These are phyloP conservation scores for Lagenidium sp. DNA, from an alignment of 352 stramenopile genomes.

Conservation along the genomic window DNA sequence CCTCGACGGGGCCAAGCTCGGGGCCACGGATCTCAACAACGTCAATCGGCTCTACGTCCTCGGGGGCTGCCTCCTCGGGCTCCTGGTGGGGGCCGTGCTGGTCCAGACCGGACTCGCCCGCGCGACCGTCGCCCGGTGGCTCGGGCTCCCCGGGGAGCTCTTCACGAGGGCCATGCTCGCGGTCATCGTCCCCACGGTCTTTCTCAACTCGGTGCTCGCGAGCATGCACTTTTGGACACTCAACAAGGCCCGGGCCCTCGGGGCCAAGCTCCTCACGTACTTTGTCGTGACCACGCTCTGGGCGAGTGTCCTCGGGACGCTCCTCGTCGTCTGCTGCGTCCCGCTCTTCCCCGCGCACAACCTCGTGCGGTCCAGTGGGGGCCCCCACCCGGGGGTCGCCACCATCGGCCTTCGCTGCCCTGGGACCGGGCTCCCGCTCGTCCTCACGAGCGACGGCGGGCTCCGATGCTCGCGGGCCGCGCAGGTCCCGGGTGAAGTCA, in stretches of 20 bases:
- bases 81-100: constrained; percentile 16
- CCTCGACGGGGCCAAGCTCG: constrained; percentile 6
- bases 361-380: constrained; percentile 5
- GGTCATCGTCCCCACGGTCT: constrained; percentile 25
- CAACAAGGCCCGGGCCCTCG: constrained; percentile 25
- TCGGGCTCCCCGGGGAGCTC: constrained; percentile 23
- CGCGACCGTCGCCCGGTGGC: constrained; percentile 5
- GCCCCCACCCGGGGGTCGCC: constrained; percentile 5
- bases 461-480: constrained; percentile 9
- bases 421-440: constrained; percentile 10
- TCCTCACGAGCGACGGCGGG: constrained; percentile 23
- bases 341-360: constrained; percentile 17
- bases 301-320: constrained; percentile 32
- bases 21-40: constrained; percentile 13
- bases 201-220: constrained; percentile 31
- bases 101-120: constrained; percentile 11
- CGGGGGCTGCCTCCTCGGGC: constrained; percentile 5
- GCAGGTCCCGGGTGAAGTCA: no score
- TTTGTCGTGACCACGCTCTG: constrained; percentile 30
- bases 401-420: constrained; percentile 16
- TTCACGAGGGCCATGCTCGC: constrained; percentile 28
- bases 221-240: constrained; percentile 32
- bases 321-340: constrained; percentile 29
- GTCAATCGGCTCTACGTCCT: constrained; percentile 9
- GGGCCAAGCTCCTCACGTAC: constrained; percentile 15